Conservation (phyloP, 441 rosid genomes). For the Mallotus japonicus region DNA sequence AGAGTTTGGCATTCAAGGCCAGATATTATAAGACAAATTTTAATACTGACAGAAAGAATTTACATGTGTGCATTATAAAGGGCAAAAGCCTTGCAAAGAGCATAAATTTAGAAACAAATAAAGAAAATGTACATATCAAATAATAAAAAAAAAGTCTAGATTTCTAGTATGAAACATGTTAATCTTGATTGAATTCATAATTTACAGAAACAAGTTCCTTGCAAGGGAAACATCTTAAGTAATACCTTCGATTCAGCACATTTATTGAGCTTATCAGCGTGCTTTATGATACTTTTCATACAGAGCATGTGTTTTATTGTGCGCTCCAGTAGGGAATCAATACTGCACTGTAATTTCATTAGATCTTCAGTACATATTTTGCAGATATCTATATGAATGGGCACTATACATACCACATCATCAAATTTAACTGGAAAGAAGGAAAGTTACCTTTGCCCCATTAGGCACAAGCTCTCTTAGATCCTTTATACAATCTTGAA, state of each 20-base stretch:
- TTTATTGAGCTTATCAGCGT: slow-evolving; percentile 80
- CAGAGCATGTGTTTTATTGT: slow-evolving; percentile 92
- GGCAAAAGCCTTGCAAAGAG: background rate
- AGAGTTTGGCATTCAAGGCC: background rate
- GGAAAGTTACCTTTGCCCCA: slow-evolving; percentile 82
- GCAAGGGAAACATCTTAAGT: slow-evolving; percentile 10
- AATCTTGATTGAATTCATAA: slow-evolving; percentile 16
- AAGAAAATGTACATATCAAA: background rate
- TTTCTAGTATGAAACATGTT: slow-evolving; percentile 7
- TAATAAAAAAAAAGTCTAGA: slow-evolving; percentile 9
- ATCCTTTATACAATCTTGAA: slow-evolving; percentile 97
- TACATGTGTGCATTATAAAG: slow-evolving; percentile 7
- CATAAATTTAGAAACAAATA: background rate
- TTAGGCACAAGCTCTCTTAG: slow-evolving; percentile 91
- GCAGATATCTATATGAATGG: slow-evolving; percentile 13
- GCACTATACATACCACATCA: slow-evolving; percentile 21
- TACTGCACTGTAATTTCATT: slow-evolving; percentile 76
- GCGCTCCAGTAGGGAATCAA: slow-evolving; percentile 92
- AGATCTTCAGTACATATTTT: slow-evolving; percentile 34
- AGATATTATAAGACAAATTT: background rate
- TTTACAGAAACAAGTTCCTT: slow-evolving; percentile 9
- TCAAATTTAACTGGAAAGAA: slow-evolving; percentile 23
- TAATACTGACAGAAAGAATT: background rate
- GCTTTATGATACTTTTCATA: slow-evolving; percentile 75
- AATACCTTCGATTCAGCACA: slow-evolving; percentile 68